Conservation (phyloP, 495 filamentous ascomycete genomes). For the Parathielavia hyrcaniae region DNA sequence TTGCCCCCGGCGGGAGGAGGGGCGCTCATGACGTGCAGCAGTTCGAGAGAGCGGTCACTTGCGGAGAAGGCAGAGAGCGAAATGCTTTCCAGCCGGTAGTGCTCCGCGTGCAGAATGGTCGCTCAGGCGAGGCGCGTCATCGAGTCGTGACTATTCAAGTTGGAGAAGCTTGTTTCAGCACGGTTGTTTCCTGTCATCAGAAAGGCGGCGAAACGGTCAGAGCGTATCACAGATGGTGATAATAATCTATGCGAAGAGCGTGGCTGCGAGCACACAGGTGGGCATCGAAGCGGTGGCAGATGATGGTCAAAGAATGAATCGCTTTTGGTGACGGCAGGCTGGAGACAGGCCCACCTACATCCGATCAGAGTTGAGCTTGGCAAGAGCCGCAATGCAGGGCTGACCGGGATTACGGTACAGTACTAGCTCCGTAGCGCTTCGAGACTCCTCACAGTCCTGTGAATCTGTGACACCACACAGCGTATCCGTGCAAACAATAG, state of each 20-base stretch:
- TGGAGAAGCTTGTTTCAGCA: no score
- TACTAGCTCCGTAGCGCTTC: no score
- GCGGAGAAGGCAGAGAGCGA: background rate
- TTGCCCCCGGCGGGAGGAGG: constrained; percentile 37
- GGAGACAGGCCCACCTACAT: no score
- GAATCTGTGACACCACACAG: no score
- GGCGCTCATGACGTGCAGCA: constrained; percentile 48
- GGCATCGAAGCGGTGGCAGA: no score
- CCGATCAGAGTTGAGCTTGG: no score
- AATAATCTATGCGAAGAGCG: background rate
- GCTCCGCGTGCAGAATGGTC: background rate
- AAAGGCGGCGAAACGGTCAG: background rate
- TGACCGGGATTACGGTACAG: no score
- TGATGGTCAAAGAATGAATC: no score
- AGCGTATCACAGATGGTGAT: background rate
- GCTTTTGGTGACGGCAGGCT: no score
- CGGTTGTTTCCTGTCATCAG: background rate
- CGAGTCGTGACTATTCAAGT: background rate
- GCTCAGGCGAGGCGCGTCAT: constrained; percentile 13
- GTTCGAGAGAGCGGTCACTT: background rate
- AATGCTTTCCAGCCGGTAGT: background rate
- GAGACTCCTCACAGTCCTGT: no score
- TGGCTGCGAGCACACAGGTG: background rate
- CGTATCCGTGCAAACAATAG: no score
- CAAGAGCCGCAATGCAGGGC: no score